Percentiles rank a stretch among this genome's conserved stretches.
Conservation (phyloP, 2,329 filamentous ascomycete species). For the Pestalotiopsis fici region DNA sequence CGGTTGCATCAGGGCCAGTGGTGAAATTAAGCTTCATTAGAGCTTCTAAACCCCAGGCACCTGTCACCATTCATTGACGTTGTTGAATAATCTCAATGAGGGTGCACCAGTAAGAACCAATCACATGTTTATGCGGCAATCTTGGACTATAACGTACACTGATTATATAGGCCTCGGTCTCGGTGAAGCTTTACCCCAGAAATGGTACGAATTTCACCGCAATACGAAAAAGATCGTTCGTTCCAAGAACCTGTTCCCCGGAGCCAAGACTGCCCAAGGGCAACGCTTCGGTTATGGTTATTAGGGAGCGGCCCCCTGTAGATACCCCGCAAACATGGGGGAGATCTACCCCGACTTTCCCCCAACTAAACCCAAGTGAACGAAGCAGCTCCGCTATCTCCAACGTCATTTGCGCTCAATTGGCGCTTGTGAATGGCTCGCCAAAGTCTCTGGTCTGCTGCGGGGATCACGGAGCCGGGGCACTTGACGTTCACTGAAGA, state of each 20-base stretch:
- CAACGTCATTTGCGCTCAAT: conserved; percentile 7
- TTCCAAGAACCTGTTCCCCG: neutral
- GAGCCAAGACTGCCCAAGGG: neutral
- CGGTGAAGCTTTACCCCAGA: neutral
- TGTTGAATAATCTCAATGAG: no score
- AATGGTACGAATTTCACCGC: neutral
- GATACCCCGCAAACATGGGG: neutral
- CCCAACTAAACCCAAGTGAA: neutral
- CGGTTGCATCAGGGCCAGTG: no score
- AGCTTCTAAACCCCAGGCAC: no score
- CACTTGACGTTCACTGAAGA: no score
- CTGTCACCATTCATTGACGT: no score
- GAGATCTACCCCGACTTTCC: neutral
- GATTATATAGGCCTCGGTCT: neutral
- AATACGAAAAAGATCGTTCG: neutral
- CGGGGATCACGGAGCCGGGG: conserved; percentile 8
- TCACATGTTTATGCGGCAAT: neutral
- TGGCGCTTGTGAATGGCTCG: conserved; percentile 3
- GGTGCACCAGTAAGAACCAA: no score
- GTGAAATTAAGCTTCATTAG: no score
- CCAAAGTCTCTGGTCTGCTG: neutral
- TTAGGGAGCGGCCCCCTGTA: neutral
- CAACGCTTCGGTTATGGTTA: neutral
- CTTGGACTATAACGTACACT: neutral
- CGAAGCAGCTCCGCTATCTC: neutral